Base-by-base conservation (phyloP, 352 stramenopile genomes). In the Plasmopara halstedii region DNA sequence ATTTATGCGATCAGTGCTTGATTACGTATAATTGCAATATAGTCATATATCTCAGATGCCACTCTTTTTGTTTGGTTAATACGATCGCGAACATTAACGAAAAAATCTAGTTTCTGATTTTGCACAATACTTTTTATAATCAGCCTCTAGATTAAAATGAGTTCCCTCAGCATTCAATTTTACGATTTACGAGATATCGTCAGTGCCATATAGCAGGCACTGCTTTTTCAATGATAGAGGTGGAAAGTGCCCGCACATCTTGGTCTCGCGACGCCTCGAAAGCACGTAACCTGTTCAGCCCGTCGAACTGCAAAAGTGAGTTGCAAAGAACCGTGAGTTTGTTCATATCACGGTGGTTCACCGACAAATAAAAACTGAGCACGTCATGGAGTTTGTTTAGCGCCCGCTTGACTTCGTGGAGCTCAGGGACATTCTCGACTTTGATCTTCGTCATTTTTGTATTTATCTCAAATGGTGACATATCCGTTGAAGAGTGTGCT, bases 301-400 rank as follows among this genome's bases (percentile, higher is more conserved):
- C 73, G 39, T 89, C 77, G 59, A 87, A 59, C 42, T 81, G 64
- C 52, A 89, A 49, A 41, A 89, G 60, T 31, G 77, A 82, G 53
- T 89, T 89, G 74, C 77, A 89, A 44, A 89, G 85, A 13, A 89
- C 73, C 18, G 72, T 85, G 43, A 89, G 72, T 31, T 87, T 87
- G 61, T 75, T 83, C 61, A 89, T 68, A 51, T 89, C 74, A 19
- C 77, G 77, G 36, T 82, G 70, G 31, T 83, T 70, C 22, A 68
- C 59, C 15, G 77, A 86, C 56, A 86, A 43, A 34, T 85, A 83
- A 29, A 82, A 77, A 47, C 65, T 70, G 18, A 89, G 50, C 39
- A 87, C 74, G 40, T 87, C 74, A 55, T 86, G 73, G 26, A 89
- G 41, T 0, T 64, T 76, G n/a, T 64, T 69, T 19, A 89, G 56